phyloP scores from a whole-genome alignment of 1,284 basidiomycete species.

The Psilocybe mexicana region DNA sequence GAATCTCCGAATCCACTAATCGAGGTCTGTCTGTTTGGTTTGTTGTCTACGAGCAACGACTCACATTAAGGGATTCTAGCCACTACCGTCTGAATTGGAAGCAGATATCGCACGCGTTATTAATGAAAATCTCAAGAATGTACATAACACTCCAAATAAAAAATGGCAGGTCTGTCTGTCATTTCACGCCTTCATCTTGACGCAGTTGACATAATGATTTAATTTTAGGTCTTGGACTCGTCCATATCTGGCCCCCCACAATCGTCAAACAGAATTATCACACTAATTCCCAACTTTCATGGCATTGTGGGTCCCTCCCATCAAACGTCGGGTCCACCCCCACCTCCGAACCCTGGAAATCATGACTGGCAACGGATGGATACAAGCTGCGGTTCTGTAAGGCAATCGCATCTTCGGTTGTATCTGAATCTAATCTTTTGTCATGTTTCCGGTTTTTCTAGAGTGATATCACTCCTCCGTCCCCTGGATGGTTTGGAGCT shows the following conservation, averaged over 20 bases:
- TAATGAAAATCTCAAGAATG: slow-evolving; percentile 31
- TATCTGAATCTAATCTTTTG: not conserved
- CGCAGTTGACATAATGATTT: not conserved
- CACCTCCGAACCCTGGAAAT: not conserved
- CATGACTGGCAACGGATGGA: not conserved
- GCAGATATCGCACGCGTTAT: not conserved
- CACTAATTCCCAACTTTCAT: not conserved
- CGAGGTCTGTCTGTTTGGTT: slow-evolving; percentile 4
- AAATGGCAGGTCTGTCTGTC: slow-evolving; percentile 66
- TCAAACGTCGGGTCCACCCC: not conserved
- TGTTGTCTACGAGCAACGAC: not conserved
- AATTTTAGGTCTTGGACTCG: slow-evolving; percentile 58
- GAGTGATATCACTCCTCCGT: not conserved
- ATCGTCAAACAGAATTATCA: not conserved
- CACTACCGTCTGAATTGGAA: not conserved
- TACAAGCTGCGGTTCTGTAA: not conserved
- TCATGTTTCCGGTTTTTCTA: not conserved
- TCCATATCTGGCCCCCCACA: slow-evolving; percentile 32
- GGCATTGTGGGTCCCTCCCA: not conserved
- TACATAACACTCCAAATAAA: slow-evolving; percentile 50
- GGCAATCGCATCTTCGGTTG: not conserved
- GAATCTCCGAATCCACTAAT: slow-evolving; percentile 9
- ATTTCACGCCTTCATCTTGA: not conserved
- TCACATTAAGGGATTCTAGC: not conserved
- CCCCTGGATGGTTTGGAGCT: not conserved